Percentiles rank a stretch among this genome's conserved stretches.
Conservation (phyloP, 1,139 yeast species). For the Dujonia santamariae region DNA sequence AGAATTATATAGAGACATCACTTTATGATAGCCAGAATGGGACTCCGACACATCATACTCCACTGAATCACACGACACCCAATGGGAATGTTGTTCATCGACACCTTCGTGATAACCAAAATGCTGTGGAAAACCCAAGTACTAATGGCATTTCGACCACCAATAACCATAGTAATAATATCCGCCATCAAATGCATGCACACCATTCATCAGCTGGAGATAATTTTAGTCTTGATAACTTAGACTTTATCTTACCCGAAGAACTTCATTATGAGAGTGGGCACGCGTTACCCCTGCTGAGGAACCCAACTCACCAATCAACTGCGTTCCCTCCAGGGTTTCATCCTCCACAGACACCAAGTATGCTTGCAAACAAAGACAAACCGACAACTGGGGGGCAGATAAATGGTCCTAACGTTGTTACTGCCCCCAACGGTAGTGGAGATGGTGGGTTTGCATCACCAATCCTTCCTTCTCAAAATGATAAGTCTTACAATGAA, state of each 20-base stretch:
- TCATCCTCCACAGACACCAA: conserved; percentile 27
- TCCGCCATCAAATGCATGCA: too few relatives aligned
- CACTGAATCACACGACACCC: too few relatives aligned
- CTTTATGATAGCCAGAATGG: too few relatives aligned
- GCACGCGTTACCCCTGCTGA: conserved; percentile 8
- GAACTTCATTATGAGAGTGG: conserved; percentile 19
- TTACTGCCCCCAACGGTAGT: conserved; percentile 2
- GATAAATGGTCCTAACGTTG: too few relatives aligned
- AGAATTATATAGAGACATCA: too few relatives aligned
- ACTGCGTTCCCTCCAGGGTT: conserved; percentile 35
- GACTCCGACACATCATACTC: too few relatives aligned
- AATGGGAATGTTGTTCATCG: too few relatives aligned
- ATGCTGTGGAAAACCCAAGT: too few relatives aligned
- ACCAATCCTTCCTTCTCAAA: conserved; percentile 45
- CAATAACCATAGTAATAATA: too few relatives aligned
- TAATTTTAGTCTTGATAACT: conserved; percentile 25
- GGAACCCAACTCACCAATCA: conserved; percentile 17
- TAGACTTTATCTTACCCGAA: conserved; percentile 28
- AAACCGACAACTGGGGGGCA: conserved; percentile 7
- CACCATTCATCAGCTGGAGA: too few relatives aligned
- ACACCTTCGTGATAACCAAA: too few relatives aligned
- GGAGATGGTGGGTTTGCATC: conserved; percentile 21
- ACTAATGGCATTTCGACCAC: too few relatives aligned
- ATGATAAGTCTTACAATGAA: conserved; percentile 40
- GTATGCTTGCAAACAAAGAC: conserved; percentile 22